A percentile compares a stretch with the other conserved stretches of the same genome.
Conservation (phyloP, 2,329 filamentous ascomycete species). For the Pseudogymnoascus sp. region DNA sequence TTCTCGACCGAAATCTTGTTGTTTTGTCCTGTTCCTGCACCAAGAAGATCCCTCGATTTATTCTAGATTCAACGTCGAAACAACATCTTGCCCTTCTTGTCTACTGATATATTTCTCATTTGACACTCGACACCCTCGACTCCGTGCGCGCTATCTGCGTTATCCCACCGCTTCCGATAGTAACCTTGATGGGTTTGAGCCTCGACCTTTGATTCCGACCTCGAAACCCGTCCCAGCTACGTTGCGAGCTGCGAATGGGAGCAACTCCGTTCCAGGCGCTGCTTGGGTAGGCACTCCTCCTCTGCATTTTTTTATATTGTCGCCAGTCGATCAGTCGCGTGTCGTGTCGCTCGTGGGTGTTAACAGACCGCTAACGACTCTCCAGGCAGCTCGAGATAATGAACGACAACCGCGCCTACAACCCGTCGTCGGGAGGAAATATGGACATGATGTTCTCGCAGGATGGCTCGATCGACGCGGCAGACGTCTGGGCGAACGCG, state of each 20-base stretch:
- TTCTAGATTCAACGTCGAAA: not conserved
- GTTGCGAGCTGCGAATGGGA: not conserved
- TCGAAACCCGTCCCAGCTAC: not conserved
- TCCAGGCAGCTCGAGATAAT: constrained; percentile 2
- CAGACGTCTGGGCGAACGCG: constrained; percentile 2
- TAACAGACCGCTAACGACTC: not conserved
- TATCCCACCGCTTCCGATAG: not conserved
- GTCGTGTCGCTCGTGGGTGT: not conserved
- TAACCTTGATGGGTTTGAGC: constrained; percentile 9
- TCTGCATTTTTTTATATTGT: not conserved
- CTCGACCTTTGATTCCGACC: not conserved
- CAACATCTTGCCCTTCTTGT: not conserved
- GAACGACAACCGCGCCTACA: constrained; percentile 2
- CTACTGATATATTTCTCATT: not conserved
- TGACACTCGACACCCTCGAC: not conserved
- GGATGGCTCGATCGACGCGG: not conserved
- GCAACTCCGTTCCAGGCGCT: constrained; percentile 1
- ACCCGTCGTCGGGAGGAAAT: not conserved
- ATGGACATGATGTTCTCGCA: constrained; percentile 1
- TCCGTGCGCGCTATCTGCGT: not conserved
- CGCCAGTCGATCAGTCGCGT: not conserved
- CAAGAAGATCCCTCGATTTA: not conserved
- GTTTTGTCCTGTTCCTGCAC: not conserved
- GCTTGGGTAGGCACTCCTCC: not conserved
- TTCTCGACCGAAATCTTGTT: not conserved